Conservation (phyloP, 1,284 basidiomycete genomes). For the Microbotryomycetes sp. region DNA sequence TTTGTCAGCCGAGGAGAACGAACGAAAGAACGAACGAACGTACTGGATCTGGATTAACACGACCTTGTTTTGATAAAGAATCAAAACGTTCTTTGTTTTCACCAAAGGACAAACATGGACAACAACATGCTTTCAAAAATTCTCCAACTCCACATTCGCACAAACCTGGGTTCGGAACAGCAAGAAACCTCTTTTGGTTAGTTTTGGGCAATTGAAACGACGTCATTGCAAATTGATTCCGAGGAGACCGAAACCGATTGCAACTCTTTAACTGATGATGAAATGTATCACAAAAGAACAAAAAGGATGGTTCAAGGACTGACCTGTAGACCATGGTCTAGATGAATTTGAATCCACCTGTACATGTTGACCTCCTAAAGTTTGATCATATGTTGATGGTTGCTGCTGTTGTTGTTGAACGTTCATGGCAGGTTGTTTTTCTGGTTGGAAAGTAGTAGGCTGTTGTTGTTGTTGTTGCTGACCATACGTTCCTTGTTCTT, state of each 20-base stretch:
- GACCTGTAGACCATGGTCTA: not conserved
- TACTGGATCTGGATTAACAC: not conserved
- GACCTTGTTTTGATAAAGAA: not conserved
- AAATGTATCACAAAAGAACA: too few relatives aligned
- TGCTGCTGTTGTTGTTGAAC: too few relatives aligned
- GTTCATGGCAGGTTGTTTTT: not conserved
- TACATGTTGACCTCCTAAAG: too few relatives aligned
- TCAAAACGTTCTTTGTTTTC: slow-evolving; percentile 14
- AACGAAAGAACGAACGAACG: not conserved
- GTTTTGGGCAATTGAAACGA: not conserved
- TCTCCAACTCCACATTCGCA: slow-evolving; percentile 6
- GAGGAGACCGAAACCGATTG: too few relatives aligned
- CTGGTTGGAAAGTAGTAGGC: not conserved
- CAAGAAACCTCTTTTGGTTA: not conserved
- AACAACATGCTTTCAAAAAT: slow-evolving; percentile 13
- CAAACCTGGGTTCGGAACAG: not conserved
- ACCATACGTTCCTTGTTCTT: not conserved
- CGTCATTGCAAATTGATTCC: not conserved
- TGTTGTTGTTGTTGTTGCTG: not conserved
- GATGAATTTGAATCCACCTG: not conserved
- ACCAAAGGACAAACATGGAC: slow-evolving; percentile 6
- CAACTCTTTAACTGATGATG: not conserved
- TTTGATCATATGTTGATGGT: too few relatives aligned
- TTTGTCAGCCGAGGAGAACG: not conserved
- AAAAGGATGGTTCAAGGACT: too few relatives aligned